These are phyloP conservation scores for Conoideocrella luteorostrata DNA, from an alignment of 2,329 filamentous ascomycete genomes.

Conservation along the genomic window DNA sequence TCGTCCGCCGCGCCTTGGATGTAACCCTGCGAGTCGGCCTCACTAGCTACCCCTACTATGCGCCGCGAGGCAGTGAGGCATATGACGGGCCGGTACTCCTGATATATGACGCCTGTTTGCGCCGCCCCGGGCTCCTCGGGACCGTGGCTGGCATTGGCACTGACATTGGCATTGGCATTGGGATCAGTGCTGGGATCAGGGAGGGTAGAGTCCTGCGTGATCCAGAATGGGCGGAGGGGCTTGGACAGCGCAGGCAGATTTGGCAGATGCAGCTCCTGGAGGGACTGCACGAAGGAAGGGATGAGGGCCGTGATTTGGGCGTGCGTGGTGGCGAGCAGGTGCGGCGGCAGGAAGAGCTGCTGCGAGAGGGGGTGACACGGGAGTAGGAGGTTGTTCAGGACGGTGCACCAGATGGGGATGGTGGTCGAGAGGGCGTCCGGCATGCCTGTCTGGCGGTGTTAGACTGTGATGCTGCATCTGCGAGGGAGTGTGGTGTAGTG, in stretches of 20 bases:
- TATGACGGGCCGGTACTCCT: constrained; percentile 64
- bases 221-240: constrained; percentile 73
- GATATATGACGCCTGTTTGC: constrained; percentile 38
- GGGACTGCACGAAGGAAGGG: constrained; percentile 45
- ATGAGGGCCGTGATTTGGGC: constrained; percentile 65
- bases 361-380: constrained; percentile 43
- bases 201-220: constrained; percentile 62
- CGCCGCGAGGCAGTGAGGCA: constrained; percentile 79
- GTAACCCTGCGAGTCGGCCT: constrained; percentile 60
- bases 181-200: too few relatives aligned
- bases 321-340: constrained; percentile 65
- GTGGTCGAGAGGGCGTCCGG: constrained; percentile 93
- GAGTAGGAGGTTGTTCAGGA: constrained; percentile 76
- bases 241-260: constrained; percentile 55
- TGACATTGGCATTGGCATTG: too few relatives aligned
- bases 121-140: too few relatives aligned
- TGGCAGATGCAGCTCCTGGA: constrained; percentile 49
- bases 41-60: constrained; percentile 58
- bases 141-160: too few relatives aligned
- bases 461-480: neutral
- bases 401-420: constrained; percentile 85
- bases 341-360: constrained; percentile 62
- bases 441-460: constrained; percentile 51
- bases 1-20: constrained; percentile 95
- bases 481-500: too few relatives aligned